Percentiles rank a stretch among this genome's conserved stretches.
Evolutionary conservation across 1,284 basidiomycete genomes (phyloP).

Genomic region (Tilletiaria anomala): DNA sequence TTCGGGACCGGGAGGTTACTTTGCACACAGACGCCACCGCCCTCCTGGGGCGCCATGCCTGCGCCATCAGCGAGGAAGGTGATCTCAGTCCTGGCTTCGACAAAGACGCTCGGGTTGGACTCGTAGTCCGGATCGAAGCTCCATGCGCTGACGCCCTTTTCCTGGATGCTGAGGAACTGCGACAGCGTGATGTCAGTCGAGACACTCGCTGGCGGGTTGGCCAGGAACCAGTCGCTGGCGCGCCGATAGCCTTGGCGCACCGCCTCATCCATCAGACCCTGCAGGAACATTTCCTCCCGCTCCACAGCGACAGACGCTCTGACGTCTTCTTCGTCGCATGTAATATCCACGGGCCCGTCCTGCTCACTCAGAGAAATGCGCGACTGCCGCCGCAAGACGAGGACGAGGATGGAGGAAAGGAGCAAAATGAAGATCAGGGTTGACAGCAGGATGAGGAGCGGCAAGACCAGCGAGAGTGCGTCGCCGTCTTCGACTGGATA

Average conservation of each 20-base stretch:
- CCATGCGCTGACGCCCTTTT: slow-evolving; percentile 39
- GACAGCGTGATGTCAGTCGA: slow-evolving; percentile 37
- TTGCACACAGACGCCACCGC: slow-evolving; percentile 35
- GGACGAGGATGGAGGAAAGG: slow-evolving; percentile 28
- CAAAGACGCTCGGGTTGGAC: slow-evolving; percentile 32
- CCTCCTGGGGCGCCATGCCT: slow-evolving; percentile 37
- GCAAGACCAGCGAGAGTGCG: slow-evolving; percentile 24
- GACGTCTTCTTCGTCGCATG: slow-evolving; percentile 54
- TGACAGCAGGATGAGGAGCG: slow-evolving; percentile 68
- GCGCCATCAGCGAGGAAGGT: slow-evolving; percentile 36
- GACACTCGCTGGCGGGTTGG: slow-evolving; percentile 16
- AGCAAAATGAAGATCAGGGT: slow-evolving; percentile 70
- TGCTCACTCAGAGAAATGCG: slow-evolving; percentile 55
- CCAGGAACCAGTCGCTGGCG: slow-evolving; percentile 59
- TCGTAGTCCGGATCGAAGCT: slow-evolving; percentile 38
- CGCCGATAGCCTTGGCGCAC: slow-evolving; percentile 60
- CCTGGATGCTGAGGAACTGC: slow-evolving; percentile 38
- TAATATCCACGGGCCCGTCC: slow-evolving; percentile 86
- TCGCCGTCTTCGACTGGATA: not conserved
- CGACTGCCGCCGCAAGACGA: slow-evolving; percentile 20
- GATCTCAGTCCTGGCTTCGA: slow-evolving; percentile 36
- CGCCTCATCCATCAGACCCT: slow-evolving; percentile 73
- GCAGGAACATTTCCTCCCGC: slow-evolving; percentile 49
- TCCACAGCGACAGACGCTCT: slow-evolving; percentile 84
- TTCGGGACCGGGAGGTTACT: slow-evolving; percentile 38